A percentile compares a stretch with the other conserved stretches of the same genome.
These are phyloP conservation scores for Phytophthora hibernalis DNA, from an alignment of 352 stramenopile species.

Conservation along the genomic window DNA sequence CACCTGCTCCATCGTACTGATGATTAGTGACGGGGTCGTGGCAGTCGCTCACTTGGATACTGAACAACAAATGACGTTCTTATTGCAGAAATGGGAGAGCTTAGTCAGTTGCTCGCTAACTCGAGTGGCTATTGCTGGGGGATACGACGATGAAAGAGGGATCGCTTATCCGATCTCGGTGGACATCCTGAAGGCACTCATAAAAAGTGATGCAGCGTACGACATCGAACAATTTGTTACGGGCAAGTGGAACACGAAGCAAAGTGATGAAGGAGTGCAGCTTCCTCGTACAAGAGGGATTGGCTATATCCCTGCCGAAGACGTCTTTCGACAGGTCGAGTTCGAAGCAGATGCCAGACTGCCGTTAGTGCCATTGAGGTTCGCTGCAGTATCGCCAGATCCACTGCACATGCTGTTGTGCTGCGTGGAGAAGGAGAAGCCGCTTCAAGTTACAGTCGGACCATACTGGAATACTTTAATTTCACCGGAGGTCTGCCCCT, in stretches of 20 bases:
- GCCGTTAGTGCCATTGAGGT: conserved; percentile 24
- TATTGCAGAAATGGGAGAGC: conserved; percentile 36
- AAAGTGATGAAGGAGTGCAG: conserved; percentile 11
- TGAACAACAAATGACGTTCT: conserved; percentile 33
- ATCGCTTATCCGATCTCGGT: conserved; percentile 29
- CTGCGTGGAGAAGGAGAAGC: conserved; percentile 29
- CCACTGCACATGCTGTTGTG: conserved; percentile 30
- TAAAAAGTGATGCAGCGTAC: conserved; percentile 18
- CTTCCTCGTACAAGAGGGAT: conserved; percentile 32
- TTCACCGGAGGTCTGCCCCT: conserved; percentile 21
- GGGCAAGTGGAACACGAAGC: conserved; percentile 27
- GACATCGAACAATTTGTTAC: conserved; percentile 30
- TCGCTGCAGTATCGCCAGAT: conserved; percentile 26
- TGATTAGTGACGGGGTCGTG: conserved; percentile 22
- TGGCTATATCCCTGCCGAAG: conserved; percentile 35
- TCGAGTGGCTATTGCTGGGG: conserved; percentile 27
- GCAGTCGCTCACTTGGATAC: conserved; percentile 31
- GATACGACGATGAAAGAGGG: conserved; percentile 34
- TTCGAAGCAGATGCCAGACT: conserved; percentile 32
- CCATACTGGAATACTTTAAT: conserved; percentile 30
- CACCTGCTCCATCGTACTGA: conserved; percentile 38
- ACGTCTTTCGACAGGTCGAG: conserved; percentile 25
- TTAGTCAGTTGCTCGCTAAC: conserved; percentile 6
- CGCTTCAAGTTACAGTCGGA: conserved; percentile 19
- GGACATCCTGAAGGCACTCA: conserved; percentile 27